phyloP scores from a whole-genome alignment of 1,284 basidiomycete species.

The Naganishia sp. region DNA sequence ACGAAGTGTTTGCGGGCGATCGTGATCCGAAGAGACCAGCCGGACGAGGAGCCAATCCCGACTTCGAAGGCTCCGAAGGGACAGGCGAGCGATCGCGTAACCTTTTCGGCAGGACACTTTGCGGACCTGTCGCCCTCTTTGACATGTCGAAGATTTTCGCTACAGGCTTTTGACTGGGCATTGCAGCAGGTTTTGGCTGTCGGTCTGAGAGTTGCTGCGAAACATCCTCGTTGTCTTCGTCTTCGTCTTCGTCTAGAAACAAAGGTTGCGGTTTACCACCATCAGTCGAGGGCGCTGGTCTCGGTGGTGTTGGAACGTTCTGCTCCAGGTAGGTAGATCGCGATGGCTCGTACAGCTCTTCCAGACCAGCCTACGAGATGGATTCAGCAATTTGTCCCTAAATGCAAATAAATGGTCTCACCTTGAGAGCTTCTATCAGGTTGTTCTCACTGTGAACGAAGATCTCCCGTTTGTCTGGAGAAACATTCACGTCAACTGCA shows the following conservation, averaged over 20 bases:
- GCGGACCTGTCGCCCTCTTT: not conserved
- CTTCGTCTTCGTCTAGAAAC: constrained; percentile 1
- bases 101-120: not conserved
- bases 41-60: constrained; percentile 10
- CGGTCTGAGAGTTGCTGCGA: not conserved
- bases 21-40: not conserved
- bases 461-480: constrained; percentile 94
- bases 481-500: constrained; percentile 91
- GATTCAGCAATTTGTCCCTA: not conserved
- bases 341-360: constrained; percentile 65
- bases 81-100: constrained; percentile 4
- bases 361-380: constrained; percentile 59
- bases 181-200: not conserved
- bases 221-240: not conserved
- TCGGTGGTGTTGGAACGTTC: constrained; percentile 15
- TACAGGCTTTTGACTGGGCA: not conserved
- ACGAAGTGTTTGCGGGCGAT: not conserved
- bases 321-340: constrained; percentile 65
- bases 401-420: constrained; percentile 45
- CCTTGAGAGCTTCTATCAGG: constrained; percentile 76
- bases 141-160: too few relatives aligned
- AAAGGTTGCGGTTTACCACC: not conserved
- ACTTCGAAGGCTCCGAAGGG: not conserved
- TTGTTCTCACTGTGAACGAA: constrained; percentile 86
- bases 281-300: not conserved